A percentile compares a stretch with the other conserved stretches of the same genome.
Conservation (phyloP, 192 early-diverging fungal species). For the Coemansia sp. region DNA sequence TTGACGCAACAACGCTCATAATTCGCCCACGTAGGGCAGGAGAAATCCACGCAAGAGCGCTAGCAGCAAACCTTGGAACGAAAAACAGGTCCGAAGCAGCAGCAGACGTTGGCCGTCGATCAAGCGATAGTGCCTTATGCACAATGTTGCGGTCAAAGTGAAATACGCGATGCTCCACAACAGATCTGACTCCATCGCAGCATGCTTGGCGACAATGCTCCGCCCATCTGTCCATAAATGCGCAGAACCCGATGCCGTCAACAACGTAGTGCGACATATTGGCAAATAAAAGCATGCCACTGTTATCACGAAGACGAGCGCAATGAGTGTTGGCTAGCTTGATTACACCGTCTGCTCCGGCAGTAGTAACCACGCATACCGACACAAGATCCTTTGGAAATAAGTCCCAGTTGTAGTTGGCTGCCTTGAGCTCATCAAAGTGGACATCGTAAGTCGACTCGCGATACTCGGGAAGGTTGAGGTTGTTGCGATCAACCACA, state of each 20-base stretch:
- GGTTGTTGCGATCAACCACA: constrained; percentile 9
- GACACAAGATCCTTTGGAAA: constrained; percentile 7
- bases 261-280: constrained; percentile 27
- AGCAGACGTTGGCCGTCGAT: not conserved
- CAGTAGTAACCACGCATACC: not conserved
- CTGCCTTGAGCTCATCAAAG: constrained; percentile 14
- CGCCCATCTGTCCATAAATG: constrained; percentile 32
- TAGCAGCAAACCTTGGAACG: not conserved
- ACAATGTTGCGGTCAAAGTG: not conserved
- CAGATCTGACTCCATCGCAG: too few relatives aligned
- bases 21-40: constrained; percentile 15
- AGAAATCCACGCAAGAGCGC: constrained; percentile 13
- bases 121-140: not conserved
- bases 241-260: constrained; percentile 16
- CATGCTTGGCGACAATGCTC: not conserved
- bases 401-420: constrained; percentile 16
- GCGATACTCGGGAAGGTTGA: constrained; percentile 37
- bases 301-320: constrained; percentile 22
- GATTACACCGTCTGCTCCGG: constrained; percentile 8
- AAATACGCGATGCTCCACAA: not conserved
- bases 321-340: constrained; percentile 20
- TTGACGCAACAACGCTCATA: not conserved
- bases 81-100: not conserved
- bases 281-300: constrained; percentile 27
- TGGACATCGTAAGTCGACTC: constrained; percentile 18